Base-by-base conservation (phyloP, 2,329 filamentous ascomycete genomes). In the Alternaria sp. region DNA sequence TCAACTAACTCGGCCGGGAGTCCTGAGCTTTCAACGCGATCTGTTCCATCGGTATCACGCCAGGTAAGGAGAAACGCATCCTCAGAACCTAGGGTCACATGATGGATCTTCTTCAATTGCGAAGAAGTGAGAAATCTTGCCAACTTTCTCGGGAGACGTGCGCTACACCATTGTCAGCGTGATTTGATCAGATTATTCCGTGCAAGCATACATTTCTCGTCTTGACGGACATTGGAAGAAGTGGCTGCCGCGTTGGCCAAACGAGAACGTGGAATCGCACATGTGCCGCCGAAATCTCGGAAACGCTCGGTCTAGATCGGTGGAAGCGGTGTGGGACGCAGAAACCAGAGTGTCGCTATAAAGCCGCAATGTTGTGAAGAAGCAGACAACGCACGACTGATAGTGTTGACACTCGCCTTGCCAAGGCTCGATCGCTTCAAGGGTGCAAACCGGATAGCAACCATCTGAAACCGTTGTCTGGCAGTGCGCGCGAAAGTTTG, bases 51-150 rank as follows among this genome's bases (percentile, higher is more conserved):
- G 14, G 47, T 60, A 41, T 78, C 75, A 14, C 74, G 72, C 71
- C 73, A 79, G n/a, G 72, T 78, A 21, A 79, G 49, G 15, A 79
- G 60, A 61, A 78, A 79, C 63, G 75, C 78, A 49, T 78, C 69
- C 50, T 74, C 68, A 49, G 71, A 78, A 2, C 78, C 77, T 2
- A 79, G 69, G 0, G 75, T 69, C 37, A 79, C 70, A 58, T 78
- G 75, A 61, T 79, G 60, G 5, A 79, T 58, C 21, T 69, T 61
- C 23, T 69, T 66, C 8, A 77, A 41, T 20, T 75, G 68, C 4
- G 67, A 46, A 3, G 75, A 74, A 3, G 57, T 66, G n/a, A 79
- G 66, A 3, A 79, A 60, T 2, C 54, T 21, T 3, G 63, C 50
- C 9, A 79, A 65, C 58, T 77, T 78, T 21, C 55, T 64, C 1